Percentiles rank a stretch among this genome's conserved stretches.
These are phyloP conservation scores for Pulveroboletus sp. DNA, from an alignment of 768 basidiomycete species.

Conservation along the genomic window DNA sequence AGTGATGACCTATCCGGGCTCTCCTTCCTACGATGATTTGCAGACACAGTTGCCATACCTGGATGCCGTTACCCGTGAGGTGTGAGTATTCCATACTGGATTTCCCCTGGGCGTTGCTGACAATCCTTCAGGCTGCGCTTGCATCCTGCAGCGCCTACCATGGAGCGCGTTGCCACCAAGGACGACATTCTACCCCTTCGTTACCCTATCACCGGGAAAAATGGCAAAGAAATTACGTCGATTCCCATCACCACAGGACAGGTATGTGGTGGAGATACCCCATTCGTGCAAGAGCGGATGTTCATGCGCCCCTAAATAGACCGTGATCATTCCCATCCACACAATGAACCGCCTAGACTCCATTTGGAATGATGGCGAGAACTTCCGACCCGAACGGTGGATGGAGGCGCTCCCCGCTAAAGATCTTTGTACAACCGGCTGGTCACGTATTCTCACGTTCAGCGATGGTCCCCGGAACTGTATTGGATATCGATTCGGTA, in stretches of 20 bases:
- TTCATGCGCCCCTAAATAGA: not conserved
- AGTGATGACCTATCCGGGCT: not conserved
- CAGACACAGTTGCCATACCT: conserved; percentile 7
- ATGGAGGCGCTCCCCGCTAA: not conserved
- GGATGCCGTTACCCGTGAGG: conserved; percentile 4
- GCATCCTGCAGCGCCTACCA: conserved; percentile 1
- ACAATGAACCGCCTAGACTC: conserved; percentile 4
- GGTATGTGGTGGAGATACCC: not conserved
- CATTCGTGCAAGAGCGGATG: not conserved
- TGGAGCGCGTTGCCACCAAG: conserved; percentile 2
- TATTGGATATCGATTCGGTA: conserved; percentile 6
- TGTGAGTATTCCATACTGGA: not conserved
- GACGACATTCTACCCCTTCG: conserved; percentile 4
- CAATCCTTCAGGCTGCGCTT: not conserved
- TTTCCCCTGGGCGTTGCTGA: not conserved
- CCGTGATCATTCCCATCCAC: conserved; percentile 1
- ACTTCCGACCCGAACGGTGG: conserved; percentile 3
- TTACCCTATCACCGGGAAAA: not conserved
- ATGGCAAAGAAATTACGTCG: conserved; percentile 4
- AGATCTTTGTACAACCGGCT: conserved; percentile 3
- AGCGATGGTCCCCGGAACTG: conserved; percentile 7
- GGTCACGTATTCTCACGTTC: conserved; percentile 6
- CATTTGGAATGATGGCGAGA: not conserved
- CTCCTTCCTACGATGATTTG: conserved; percentile 5
- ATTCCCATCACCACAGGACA: conserved; percentile 4